Evolutionary conservation across 371 early-diverging fungal species (phyloP), one percentile per base, ranked within the genome.

Genomic region (Mortierella sp.): DNA sequence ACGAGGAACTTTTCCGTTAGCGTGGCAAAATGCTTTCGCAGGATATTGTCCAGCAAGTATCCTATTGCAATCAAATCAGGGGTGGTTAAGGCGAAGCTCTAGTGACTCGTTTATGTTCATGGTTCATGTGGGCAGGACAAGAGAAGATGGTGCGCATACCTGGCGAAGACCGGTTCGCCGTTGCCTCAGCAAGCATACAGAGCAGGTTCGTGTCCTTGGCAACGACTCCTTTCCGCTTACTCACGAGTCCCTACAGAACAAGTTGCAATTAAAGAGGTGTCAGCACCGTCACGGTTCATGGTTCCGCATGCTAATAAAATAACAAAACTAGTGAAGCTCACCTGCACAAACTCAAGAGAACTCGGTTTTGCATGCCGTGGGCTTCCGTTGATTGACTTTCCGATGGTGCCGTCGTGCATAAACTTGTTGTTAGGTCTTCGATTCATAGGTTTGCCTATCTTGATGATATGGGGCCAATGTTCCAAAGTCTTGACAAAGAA

Each of bases 1-100:
- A 91, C 94, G 64, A 99, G 75, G 72, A 99, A 97, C 78, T 92
- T 87, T 57, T 95, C 96, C 1, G 98, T 95, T 37, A 99, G 80
- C 47, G 95, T 96, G 9, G 92, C 87, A 86, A 97, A 97, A 76
- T 99, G 92, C 52, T 95, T 83, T 39, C 98, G 85, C 42, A 99
- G 80, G 61, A 90, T 89, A 78, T 99, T 97, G 81, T 97, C 94
- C 37, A 97, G 79, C 31, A 89, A 70, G 84, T 91, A 90, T 79
- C 64, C 68, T 55, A 67, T 43, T 12, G 6, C 19, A 12, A 24
- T 49, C 11, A 23, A 15, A 31, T 12, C 12, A 26, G 3, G 44
- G 21, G 2, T 46, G 23, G 46, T 46, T n/a, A n/a, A n/a, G 19
- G 46, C 46, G 9, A 23, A n/a, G 46, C 17, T 46, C 51, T 9